Evolutionary conservation across 2,329 filamentous ascomycete species (phyloP).

Genomic region (Cercospora berteroae): DNA sequence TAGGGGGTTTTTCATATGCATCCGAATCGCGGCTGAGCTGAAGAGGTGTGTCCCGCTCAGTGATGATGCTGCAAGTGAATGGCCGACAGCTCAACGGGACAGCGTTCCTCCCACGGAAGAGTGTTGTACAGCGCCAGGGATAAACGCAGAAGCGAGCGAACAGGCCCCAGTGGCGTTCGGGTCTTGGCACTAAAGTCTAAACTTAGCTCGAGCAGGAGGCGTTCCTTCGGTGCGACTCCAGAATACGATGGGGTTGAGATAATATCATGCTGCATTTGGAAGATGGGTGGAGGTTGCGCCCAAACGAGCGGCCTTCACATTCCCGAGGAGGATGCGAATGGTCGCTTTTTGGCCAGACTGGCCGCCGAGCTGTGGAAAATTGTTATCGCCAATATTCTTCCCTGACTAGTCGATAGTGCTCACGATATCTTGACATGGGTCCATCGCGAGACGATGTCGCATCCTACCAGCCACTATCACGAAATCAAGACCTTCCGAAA

Average conservation of each 20-base stretch:
- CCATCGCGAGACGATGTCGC: not conserved
- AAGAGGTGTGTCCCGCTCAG: conserved; percentile 6
- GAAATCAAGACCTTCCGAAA: not conserved
- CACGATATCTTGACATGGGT: not conserved
- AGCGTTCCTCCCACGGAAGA: conserved; percentile 14
- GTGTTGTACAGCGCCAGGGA: conserved; percentile 12
- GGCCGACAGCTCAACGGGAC: not conserved
- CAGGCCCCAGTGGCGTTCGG: not conserved
- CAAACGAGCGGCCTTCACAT: not conserved
- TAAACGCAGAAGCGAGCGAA: not conserved
- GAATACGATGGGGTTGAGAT: conserved; percentile 11
- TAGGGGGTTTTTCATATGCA: conserved; percentile 13
- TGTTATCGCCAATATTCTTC: conserved; percentile 9
- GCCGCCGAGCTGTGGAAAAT: not conserved
- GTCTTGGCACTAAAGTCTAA: not conserved
- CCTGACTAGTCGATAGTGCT: not conserved
- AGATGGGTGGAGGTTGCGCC: not conserved
- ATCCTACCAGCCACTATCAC: not conserved
- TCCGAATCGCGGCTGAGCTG: not conserved
- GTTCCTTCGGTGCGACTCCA: conserved; percentile 17
- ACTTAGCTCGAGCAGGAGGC: conserved; percentile 12
- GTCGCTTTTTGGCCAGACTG: not conserved
- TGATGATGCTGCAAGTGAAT: conserved; percentile 8
- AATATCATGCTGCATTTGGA: conserved; percentile 1
- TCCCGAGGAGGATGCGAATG: not conserved